phyloP scores from a whole-genome alignment of 495 filamentous ascomycete species.

The Cercophora newfieldiana region DNA sequence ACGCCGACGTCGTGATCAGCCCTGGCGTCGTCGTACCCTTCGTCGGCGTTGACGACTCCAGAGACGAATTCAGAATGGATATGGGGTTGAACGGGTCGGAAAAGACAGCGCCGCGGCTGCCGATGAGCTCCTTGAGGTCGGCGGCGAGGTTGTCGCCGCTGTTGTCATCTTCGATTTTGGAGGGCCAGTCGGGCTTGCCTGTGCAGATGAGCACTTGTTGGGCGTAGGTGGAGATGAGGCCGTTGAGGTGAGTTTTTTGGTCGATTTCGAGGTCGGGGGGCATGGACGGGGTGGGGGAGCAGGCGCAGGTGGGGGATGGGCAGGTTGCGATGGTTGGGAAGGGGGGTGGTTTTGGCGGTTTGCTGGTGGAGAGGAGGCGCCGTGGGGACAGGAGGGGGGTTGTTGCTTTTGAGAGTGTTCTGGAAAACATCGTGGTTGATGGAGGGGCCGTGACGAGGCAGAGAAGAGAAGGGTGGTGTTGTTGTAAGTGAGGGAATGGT shows the following conservation, averaged over 20 bases:
- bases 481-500: neutral
- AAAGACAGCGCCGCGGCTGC: conserved; percentile 54
- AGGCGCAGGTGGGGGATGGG: conserved; percentile 70
- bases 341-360: conserved; percentile 17
- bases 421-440: neutral
- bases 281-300: conserved; percentile 62
- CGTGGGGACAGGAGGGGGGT: neutral
- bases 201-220: conserved; percentile 84
- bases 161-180: conserved; percentile 60
- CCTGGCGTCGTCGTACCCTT: no score
- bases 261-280: conserved; percentile 78
- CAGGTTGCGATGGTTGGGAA: conserved; percentile 62
- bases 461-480: neutral
- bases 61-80: conserved; percentile 69
- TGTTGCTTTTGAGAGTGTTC: neutral
- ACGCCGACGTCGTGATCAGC: conserved; percentile 58
- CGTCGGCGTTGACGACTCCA: conserved; percentile 47
- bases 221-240: conserved; percentile 75
- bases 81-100: conserved; percentile 79
- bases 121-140: conserved; percentile 66
- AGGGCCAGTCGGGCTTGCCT: conserved; percentile 78
- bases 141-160: conserved; percentile 64
- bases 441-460: neutral
- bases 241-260: conserved; percentile 62
- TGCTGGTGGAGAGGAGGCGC: neutral